These are phyloP conservation scores for Apiotrichum brassicae DNA, from an alignment of 1,284 basidiomycete genomes.

Conservation along the genomic window DNA sequence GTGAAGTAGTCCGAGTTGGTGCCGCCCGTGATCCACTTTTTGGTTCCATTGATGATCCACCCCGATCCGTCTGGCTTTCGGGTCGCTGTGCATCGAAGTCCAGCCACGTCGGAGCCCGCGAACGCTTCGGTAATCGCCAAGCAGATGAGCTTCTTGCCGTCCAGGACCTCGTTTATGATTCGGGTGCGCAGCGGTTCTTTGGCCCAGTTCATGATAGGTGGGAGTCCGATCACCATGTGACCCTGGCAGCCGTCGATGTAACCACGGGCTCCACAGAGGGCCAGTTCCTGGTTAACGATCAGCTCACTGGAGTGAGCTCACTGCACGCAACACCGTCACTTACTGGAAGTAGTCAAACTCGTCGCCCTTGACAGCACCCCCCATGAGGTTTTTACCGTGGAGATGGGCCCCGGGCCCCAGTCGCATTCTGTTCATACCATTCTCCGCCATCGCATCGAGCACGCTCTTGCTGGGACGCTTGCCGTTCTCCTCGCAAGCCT, in stretches of 20 bases:
- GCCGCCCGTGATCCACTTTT: constrained; percentile 91
- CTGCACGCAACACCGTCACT: background rate
- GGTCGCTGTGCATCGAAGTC: constrained; percentile 71
- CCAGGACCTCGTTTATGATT: constrained; percentile 72
- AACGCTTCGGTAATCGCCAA: constrained; percentile 87
- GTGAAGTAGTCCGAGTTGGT: constrained; percentile 47
- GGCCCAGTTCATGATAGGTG: constrained; percentile 48
- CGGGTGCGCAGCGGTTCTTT: constrained; percentile 54
- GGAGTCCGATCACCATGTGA: constrained; percentile 14
- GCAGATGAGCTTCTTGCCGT: constrained; percentile 63
- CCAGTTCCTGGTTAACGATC: constrained; percentile 81
- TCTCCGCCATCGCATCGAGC: constrained; percentile 47
- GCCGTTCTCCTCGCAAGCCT: constrained; percentile 69
- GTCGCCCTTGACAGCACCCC: constrained; percentile 73
- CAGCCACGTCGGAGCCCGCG: constrained; percentile 84
- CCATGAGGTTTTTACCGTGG: constrained; percentile 73
- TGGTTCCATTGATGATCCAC: constrained; percentile 76
- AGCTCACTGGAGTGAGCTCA: constrained; percentile 50
- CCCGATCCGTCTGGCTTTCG: constrained; percentile 70
- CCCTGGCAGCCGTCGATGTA: constrained; percentile 47
- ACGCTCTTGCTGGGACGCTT: constrained; percentile 55
- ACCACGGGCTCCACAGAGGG: constrained; percentile 72
- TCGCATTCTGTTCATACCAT: constrained; percentile 83
- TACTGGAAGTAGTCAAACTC: constrained; percentile 69
- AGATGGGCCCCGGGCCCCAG: constrained; percentile 74